phyloP scores from a whole-genome alignment of 257 asterid genomes.

The Plantago major region DNA sequence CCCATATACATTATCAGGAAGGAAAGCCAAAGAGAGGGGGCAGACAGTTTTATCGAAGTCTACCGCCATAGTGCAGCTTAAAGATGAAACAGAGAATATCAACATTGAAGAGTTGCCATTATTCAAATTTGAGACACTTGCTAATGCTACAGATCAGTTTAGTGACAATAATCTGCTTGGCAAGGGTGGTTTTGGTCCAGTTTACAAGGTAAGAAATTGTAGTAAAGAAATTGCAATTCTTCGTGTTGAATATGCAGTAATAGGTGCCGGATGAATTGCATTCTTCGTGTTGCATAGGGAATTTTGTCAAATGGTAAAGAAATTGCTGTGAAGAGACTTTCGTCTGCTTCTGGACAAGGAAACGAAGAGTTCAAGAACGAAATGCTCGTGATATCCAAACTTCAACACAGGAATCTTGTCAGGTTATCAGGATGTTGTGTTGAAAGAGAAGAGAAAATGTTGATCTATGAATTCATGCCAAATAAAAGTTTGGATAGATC shows the following conservation, averaged over 20 bases:
- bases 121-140: slow-evolving; percentile 25
- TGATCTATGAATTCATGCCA: slow-evolving; percentile 8
- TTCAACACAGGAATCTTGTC: slow-evolving; percentile 12
- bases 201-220: slow-evolving; percentile 26
- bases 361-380: slow-evolving; percentile 3
- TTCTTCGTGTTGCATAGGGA: not conserved
- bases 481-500: not conserved
- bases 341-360: slow-evolving; percentile 1
- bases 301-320: not conserved
- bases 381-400: not conserved
- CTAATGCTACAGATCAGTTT: slow-evolving; percentile 31
- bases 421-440: slow-evolving; percentile 7
- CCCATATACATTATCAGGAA: slow-evolving; percentile 6
- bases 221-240: no score
- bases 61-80: slow-evolving; percentile 14
- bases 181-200: slow-evolving; percentile 39
- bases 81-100: slow-evolving; percentile 16
- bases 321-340: slow-evolving; percentile 5
- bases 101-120: slow-evolving; percentile 30
- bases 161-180: slow-evolving; percentile 25
- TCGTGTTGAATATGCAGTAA: not conserved
- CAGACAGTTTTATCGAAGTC: not conserved
- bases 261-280: no score
- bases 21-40: not conserved
- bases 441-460: slow-evolving; percentile 2